Evolutionary conservation across 208 protist species (phyloP).

Genomic region (Strigomonas galati): DNA sequence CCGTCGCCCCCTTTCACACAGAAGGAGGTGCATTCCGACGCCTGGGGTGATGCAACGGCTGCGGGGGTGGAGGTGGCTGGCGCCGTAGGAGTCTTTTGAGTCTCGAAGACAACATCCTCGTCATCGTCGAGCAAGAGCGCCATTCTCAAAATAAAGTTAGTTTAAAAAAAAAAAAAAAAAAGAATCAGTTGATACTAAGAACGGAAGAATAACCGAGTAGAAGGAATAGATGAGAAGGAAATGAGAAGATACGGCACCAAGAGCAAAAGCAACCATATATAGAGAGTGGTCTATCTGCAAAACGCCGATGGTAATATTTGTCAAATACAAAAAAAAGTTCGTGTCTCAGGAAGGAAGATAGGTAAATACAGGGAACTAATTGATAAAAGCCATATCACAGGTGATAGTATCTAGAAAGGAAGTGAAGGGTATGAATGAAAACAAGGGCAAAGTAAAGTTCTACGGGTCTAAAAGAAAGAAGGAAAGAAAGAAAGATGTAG

Average conservation of each 20-base stretch:
- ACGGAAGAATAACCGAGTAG: not conserved
- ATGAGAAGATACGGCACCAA: too few relatives aligned
- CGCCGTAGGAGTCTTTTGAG: not conserved
- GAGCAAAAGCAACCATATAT: too few relatives aligned
- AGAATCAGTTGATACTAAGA: not conserved
- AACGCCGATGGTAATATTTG: too few relatives aligned
- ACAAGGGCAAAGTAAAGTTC: not conserved
- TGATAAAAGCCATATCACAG: too few relatives aligned
- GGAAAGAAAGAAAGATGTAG: not conserved
- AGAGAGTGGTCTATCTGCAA: too few relatives aligned
- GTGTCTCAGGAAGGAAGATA: too few relatives aligned
- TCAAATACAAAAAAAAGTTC: too few relatives aligned
- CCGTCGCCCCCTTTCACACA: conserved; percentile 50
- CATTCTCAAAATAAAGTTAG: conserved; percentile 24
- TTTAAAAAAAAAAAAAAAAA: conserved; percentile 9
- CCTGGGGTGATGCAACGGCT: not conserved
- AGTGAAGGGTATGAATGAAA: not conserved
- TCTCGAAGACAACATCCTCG: conserved; percentile 11
- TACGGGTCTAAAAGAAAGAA: too few relatives aligned
- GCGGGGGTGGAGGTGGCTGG: conserved; percentile 3
- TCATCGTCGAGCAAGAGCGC: conserved; percentile 71
- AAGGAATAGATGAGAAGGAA: too few relatives aligned
- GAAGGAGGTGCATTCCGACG: not conserved
- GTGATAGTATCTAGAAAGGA: too few relatives aligned
- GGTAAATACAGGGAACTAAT: too few relatives aligned